A percentile compares a stretch with the other conserved stretches of the same genome.
These are phyloP conservation scores for Aspergillus fijiensis DNA, from an alignment of 2,329 filamentous ascomycete species.

Conservation along the genomic window DNA sequence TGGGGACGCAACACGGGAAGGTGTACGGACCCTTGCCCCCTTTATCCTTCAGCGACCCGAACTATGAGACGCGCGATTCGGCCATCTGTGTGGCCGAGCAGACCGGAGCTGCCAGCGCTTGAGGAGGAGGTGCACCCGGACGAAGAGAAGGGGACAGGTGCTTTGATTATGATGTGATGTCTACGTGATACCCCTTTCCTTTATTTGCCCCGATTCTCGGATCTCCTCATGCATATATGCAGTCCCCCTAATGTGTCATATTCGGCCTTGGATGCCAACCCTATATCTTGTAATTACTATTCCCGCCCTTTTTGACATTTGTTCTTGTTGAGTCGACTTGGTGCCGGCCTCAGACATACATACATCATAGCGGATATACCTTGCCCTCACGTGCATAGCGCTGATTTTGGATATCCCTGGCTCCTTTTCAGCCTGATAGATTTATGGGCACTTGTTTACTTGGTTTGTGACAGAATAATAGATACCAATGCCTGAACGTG, in stretches of 20 bases:
- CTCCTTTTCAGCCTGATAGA: slow-evolving; percentile 19
- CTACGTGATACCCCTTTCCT: slow-evolving; percentile 28
- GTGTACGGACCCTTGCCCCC: slow-evolving; percentile 42
- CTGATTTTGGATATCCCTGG: slow-evolving; percentile 2
- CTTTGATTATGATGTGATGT: slow-evolving; percentile 26
- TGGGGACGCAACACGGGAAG: slow-evolving; percentile 38
- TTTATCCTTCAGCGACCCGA: slow-evolving; percentile 32
- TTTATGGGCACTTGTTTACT: background rate
- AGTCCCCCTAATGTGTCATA: slow-evolving; percentile 1
- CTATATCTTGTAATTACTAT: slow-evolving; percentile 20
- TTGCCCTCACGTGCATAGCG: slow-evolving; percentile 26
- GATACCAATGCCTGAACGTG: background rate
- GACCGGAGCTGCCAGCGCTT: slow-evolving; percentile 8
- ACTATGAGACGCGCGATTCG: slow-evolving; percentile 29
- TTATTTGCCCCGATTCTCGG: slow-evolving; percentile 14
- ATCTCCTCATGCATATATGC: slow-evolving; percentile 20
- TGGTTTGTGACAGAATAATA: background rate
- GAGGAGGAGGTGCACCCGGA: slow-evolving; percentile 18
- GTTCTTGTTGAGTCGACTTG: slow-evolving; percentile 9
- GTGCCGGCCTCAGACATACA: slow-evolving; percentile 16
- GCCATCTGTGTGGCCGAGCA: slow-evolving; percentile 29
- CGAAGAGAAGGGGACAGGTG: slow-evolving; percentile 17
- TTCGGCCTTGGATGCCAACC: background rate
- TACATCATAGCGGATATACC: background rate
- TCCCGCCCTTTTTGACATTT: slow-evolving; percentile 4